Conservation (phyloP, 805 yeast genomes). For the Candida corydali region DNA sequence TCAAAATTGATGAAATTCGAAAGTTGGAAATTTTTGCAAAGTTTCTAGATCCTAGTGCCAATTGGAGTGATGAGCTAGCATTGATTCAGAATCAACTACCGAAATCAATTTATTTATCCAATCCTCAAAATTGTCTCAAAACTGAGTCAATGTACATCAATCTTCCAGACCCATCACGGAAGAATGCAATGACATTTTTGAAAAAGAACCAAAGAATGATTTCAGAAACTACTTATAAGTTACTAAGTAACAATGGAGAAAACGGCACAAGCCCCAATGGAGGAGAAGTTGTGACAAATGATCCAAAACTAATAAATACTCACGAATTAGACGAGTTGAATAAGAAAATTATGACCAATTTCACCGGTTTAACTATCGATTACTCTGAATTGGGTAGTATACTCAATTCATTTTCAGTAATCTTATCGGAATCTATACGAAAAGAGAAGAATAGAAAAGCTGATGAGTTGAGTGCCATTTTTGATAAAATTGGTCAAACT, state of each 20-base stretch:
- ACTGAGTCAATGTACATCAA: conserved; percentile 30
- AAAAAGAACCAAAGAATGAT: conserved; percentile 26
- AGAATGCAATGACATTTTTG: conserved; percentile 26
- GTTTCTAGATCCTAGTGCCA: conserved; percentile 80
- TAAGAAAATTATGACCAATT: conserved; percentile 50
- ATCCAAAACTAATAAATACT: not conserved
- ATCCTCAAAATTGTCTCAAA: conserved; percentile 41
- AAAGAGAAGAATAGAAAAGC: conserved; percentile 18
- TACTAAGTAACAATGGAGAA: conserved; percentile 10
- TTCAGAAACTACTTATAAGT: conserved; percentile 19
- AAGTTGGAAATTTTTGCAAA: conserved; percentile 62
- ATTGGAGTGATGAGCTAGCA: conserved; percentile 68
- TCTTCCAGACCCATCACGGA: conserved; percentile 32
- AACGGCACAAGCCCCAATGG: too few species aligned
- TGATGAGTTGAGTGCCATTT: conserved; percentile 26
- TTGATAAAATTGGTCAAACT: conserved; percentile 83
- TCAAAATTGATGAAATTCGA: conserved; percentile 50
- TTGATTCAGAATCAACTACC: conserved; percentile 37
- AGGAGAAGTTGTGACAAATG: too few species aligned
- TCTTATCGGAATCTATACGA: conserved; percentile 31
- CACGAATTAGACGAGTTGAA: conserved; percentile 53
- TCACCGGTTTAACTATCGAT: conserved; percentile 57
- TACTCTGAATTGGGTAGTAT: conserved; percentile 70
- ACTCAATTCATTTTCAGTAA: conserved; percentile 51
- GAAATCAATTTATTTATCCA: conserved; percentile 36